Evolutionary conservation across 306 rosid genomes (phyloP).

Genomic region (Macrotyloma uniflorum): DNA sequence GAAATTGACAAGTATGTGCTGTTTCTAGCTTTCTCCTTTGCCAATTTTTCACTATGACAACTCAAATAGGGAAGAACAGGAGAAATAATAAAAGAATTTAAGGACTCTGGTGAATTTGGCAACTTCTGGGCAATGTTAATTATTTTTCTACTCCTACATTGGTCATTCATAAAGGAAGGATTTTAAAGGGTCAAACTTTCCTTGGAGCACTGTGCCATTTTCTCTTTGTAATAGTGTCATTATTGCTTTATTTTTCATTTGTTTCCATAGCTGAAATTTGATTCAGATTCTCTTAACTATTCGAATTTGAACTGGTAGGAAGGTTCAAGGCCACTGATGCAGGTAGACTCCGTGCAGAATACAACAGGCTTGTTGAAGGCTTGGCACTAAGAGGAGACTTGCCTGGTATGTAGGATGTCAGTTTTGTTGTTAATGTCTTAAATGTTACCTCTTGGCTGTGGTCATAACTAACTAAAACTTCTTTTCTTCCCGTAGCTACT

Average conservation of each 20-base stretch:
- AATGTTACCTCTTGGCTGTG: not conserved
- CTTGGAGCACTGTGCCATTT: not conserved
- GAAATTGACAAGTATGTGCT: conserved; percentile 83
- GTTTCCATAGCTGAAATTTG: conserved; percentile 40
- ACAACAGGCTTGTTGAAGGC: conserved; percentile 89
- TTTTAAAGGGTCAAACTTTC: not conserved
- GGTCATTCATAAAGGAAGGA: conserved; percentile 19
- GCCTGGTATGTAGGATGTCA: conserved; percentile 55
- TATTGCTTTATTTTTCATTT: conserved; percentile 23
- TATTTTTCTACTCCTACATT: not conserved
- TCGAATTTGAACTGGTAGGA: conserved; percentile 87
- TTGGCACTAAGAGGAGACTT: conserved; percentile 94
- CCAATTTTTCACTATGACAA: not conserved
- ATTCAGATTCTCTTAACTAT: conserved; percentile 51
- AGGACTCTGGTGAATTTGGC: conserved; percentile 13
- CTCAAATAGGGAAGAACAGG: not conserved
- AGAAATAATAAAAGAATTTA: not conserved
- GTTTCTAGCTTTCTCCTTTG: conserved; percentile 22
- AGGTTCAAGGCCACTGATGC: conserved; percentile 99
- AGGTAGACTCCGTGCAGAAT: conserved; percentile 91
- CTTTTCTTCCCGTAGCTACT: conserved; percentile 55
- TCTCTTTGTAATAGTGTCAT: conserved; percentile 14
- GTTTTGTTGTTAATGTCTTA: conserved; percentile 11
- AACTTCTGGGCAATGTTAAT: not conserved
- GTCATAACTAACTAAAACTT: conserved; percentile 27